Percentiles rank a stretch among this genome's conserved stretches.
phyloP scores from a whole-genome alignment of 371 early-diverging fungal species.

The Haplosporangium sp. region DNA sequence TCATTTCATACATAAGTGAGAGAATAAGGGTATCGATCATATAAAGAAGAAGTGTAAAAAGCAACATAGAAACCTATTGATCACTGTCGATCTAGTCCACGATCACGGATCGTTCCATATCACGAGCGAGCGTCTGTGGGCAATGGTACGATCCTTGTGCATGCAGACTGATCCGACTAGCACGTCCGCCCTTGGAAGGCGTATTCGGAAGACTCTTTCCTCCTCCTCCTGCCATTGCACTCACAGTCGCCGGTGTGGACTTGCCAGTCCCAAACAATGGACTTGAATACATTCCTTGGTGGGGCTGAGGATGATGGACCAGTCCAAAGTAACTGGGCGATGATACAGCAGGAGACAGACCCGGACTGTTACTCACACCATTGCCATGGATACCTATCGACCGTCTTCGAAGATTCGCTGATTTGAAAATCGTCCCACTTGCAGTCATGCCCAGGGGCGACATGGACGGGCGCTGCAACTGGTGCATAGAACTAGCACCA shows the following conservation, averaged over 20 bases:
- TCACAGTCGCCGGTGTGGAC: neutral
- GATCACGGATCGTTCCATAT: constrained; percentile 32
- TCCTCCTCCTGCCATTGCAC: neutral
- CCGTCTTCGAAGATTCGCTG: constrained; percentile 23
- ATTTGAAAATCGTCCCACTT: constrained; percentile 24
- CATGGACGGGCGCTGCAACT: constrained; percentile 16
- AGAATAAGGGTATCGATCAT: no score
- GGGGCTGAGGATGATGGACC: constrained; percentile 11
- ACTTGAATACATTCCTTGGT: neutral
- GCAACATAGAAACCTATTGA: no score
- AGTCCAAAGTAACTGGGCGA: constrained; percentile 36
- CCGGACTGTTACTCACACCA: neutral
- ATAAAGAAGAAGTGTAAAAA: no score
- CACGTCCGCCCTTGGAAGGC: constrained; percentile 34
- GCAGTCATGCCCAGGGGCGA: constrained; percentile 27
- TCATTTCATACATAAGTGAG: no score
- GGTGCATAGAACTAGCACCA: constrained; percentile 8
- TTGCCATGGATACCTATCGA: constrained; percentile 18
- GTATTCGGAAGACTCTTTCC: constrained; percentile 42
- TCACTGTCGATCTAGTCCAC: neutral
- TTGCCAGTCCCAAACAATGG: constrained; percentile 27
- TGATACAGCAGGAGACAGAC: constrained; percentile 6
- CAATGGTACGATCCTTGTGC: constrained; percentile 22
- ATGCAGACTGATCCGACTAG: constrained; percentile 27
- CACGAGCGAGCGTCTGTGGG: constrained; percentile 38